Base-by-base conservation (phyloP, 192 early-diverging fungal genomes). In the Coemansia sp. region DNA sequence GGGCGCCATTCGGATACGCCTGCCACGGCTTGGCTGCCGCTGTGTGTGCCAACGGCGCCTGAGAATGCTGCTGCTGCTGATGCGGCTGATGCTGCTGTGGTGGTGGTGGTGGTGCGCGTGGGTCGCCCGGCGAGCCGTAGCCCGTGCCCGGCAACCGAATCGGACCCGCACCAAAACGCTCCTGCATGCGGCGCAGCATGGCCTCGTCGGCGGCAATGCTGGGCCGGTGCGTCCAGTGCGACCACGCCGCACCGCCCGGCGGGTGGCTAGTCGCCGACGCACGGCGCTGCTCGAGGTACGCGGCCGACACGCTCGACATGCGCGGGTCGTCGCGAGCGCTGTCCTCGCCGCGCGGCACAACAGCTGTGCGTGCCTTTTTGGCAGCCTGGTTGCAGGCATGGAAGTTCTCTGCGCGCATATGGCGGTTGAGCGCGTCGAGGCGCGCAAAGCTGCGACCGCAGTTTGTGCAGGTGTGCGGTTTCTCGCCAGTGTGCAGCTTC, bases 391-490 rank as follows among this genome's bases (percentile, higher is more conserved):
- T 84, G 60, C 55, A 82, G 3, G 64, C 80, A 23, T 81, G 81
- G 34, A 65, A 59, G 66, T 80, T 78, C 38, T 85, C 83, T 1
- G 80, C 79, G 25, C 85, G 77, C 48, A 81, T 72, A 53, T 91
- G 88, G 1, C 87, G 78, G 56, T 83, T 85, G 24, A 91, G 70
- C 32, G 89, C 89, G 57, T 92, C 89, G 40, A 89, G 68, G 10
- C 89, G 81, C 2, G 89, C 89, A 79, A 92, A 92, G 33, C 83
- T 78, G 6, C 88, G 86, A n/a, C 81, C 77, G 58, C 89, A 92
- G 55, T 81, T 77, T 4, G 71, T 65, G 58, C 89, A 92, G 8
- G 78, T 81, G 67, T 84, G 83, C 0, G 89, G 89, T 48, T 82
- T 77, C 46, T 86, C 85, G 28, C 89, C 89, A 3, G 87, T 82